Conservation (phyloP, 257 asterid genomes). For the Solanum acaule region DNA sequence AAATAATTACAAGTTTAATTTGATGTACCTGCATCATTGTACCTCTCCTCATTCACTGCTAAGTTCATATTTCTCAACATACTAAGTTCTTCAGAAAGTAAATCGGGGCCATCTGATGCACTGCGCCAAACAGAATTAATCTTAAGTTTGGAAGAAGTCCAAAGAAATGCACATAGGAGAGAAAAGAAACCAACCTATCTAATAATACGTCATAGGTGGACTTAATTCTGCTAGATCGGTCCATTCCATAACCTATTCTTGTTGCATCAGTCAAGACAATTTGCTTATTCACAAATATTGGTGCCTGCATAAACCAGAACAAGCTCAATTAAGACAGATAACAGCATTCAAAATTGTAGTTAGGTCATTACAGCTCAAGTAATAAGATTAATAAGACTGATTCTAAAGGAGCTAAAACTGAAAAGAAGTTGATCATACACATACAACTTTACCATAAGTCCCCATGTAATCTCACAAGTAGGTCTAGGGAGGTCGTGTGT, state of each 20-base stretch:
- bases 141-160: not conserved
- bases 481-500: not conserved
- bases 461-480: not conserved
- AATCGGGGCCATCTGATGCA: conserved; percentile 34
- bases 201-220: conserved; percentile 23
- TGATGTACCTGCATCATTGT: conserved; percentile 30
- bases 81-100: conserved; percentile 28
- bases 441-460: not conserved
- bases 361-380: not conserved
- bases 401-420: not conserved
- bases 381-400: not conserved
- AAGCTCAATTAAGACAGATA: not conserved
- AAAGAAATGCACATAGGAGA: not conserved
- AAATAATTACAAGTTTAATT: not conserved
- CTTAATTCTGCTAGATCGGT: conserved; percentile 10
- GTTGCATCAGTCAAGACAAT: conserved; percentile 32
- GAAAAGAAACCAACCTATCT: conserved; percentile 22
- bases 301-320: conserved; percentile 23
- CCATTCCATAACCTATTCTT: conserved; percentile 19
- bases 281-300: conserved; percentile 27
- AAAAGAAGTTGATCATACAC: not conserved
- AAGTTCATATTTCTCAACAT: conserved; percentile 22
- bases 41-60: conserved; percentile 30
- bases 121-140: conserved; percentile 1
- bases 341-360: not conserved